Base-by-base conservation (phyloP, 2,329 filamentous ascomycete genomes). In the Colletotrichum sp. region DNA sequence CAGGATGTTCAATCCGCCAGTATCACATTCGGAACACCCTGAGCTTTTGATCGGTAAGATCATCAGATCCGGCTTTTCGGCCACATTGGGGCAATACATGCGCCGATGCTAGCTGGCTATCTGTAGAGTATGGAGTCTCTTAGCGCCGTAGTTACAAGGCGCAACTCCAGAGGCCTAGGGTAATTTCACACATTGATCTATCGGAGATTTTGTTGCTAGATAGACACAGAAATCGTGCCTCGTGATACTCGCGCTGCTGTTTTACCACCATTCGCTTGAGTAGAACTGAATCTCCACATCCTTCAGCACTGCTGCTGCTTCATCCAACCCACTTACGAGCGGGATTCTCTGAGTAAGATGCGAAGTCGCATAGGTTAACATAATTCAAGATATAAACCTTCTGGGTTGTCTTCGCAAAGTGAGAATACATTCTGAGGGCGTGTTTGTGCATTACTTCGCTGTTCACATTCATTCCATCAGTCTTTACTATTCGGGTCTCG, bases 1-100 rank as follows among this genome's bases (percentile, higher is more conserved):
- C 39, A 48, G 18, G 6, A 12, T 48, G 18, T 7, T 12, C 6
- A 7, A 12, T 4, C 18, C 18, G 39, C 3, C 39, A 48, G 9
- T 48, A n/a, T 48, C 9, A 6, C 39, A n/a, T n/a, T n/a, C 12
- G 18, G 0, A n/a, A 1, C 4, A 0, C 18, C 9, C 4, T 48
- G 39, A 1, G 39, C 39, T n/a, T 48, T 3, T 12, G 1, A n/a
- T 43, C 1, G 18, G 3, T 4, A 21, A 4, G 3, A 12, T 7
- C 3, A n/a, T 48, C 6, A 48, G 39, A 48, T 48, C 18, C 39
- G 39, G 39, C 18, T n/a, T 48, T 48, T 48, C 18, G 39, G 7
- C 39, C 39, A 12, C 18, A 48, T 48, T 4, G 9, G 39, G 39
- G 2, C 39, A 48, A 48, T n/a, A 0, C 7, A n/a, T 48, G 39